phyloP scores from a whole-genome alignment of 192 early-diverging fungal genomes.

The Kickxella alabastrina region DNA sequence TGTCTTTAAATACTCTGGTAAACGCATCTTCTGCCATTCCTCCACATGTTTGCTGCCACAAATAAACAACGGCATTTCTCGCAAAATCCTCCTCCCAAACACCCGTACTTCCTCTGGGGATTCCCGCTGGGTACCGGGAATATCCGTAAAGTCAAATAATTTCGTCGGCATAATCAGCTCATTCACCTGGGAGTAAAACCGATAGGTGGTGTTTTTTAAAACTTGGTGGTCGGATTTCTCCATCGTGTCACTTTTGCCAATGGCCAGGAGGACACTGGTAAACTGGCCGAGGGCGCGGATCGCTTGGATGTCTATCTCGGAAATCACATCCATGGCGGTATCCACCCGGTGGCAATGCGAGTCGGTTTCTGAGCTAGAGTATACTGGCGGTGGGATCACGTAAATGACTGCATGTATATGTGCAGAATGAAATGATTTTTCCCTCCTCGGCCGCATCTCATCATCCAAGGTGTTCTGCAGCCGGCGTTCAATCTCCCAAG shows the following conservation, averaged over 20 bases:
- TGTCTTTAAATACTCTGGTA: constrained; percentile 28
- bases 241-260: constrained; percentile 48
- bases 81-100: constrained; percentile 5
- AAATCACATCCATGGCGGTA: constrained; percentile 20
- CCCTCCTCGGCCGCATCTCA: constrained; percentile 22
- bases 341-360: constrained; percentile 27
- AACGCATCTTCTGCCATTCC: constrained; percentile 43
- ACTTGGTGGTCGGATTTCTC: constrained; percentile 24
- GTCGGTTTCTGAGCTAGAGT: constrained; percentile 25
- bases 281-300: constrained; percentile 23
- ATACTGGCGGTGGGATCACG: constrained; percentile 39
- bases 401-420: constrained; percentile 40
- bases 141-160: constrained; percentile 34
- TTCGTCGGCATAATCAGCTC: constrained; percentile 15
- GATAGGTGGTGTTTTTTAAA: constrained; percentile 15
- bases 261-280: constrained; percentile 31
- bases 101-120: constrained; percentile 1
- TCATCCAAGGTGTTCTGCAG: constrained; percentile 28
- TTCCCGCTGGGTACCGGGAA: constrained; percentile 15
- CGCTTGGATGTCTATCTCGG: constrained; percentile 20
- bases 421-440: constrained; percentile 2
- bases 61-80: constrained; percentile 18
- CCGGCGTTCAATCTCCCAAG: constrained; percentile 33
- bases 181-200: constrained; percentile 13
- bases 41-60: constrained; percentile 43